These are phyloP conservation scores for Penicillium sp. DNA, from an alignment of 2,329 filamentous ascomycete species.

Conservation along the genomic window DNA sequence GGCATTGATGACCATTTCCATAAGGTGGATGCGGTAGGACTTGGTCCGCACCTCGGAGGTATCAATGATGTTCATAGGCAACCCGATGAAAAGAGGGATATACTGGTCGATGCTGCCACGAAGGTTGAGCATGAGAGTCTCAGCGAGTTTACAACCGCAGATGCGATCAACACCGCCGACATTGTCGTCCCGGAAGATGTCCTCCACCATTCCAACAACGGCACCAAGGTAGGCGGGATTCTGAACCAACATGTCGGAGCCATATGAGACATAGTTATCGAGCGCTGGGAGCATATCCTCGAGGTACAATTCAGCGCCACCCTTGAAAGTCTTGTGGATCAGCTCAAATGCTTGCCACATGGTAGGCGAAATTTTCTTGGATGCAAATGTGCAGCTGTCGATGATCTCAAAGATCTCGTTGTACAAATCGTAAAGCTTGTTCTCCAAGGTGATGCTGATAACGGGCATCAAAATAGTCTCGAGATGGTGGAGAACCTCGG, in stretches of 20 bases:
- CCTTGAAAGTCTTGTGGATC: slow-evolving; percentile 96
- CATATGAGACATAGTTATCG: slow-evolving; percentile 97
- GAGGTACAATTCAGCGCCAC: slow-evolving; percentile 92
- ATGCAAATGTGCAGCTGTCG: slow-evolving; percentile 97
- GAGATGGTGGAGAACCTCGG: slow-evolving; percentile 90
- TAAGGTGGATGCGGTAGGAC: slow-evolving; percentile 91
- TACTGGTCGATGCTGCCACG: slow-evolving; percentile 86
- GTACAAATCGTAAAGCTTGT: slow-evolving; percentile 97
- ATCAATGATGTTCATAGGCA: slow-evolving; percentile 80
- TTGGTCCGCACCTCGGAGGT: slow-evolving; percentile 82
- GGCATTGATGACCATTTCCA: slow-evolving; percentile 98
- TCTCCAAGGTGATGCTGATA: slow-evolving; percentile 92
- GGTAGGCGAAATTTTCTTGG: slow-evolving; percentile 89
- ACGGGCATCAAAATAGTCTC: slow-evolving; percentile 97
- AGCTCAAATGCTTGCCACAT: slow-evolving; percentile 99
- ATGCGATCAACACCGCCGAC: slow-evolving; percentile 93
- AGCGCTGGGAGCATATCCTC: slow-evolving; percentile 98
- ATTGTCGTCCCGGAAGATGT: slow-evolving; percentile 91
- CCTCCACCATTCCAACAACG: slow-evolving; percentile 89
- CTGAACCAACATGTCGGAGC: slow-evolving; percentile 76
- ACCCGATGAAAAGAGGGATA: slow-evolving; percentile 82
- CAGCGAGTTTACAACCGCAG: slow-evolving; percentile 95
- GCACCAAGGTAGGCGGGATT: slow-evolving; percentile 87
- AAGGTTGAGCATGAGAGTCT: slow-evolving; percentile 95
- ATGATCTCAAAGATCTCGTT: slow-evolving; percentile 99